These are phyloP conservation scores for Corylus heterophylla DNA, from an alignment of 306 rosid genomes.

Conservation along the genomic window DNA sequence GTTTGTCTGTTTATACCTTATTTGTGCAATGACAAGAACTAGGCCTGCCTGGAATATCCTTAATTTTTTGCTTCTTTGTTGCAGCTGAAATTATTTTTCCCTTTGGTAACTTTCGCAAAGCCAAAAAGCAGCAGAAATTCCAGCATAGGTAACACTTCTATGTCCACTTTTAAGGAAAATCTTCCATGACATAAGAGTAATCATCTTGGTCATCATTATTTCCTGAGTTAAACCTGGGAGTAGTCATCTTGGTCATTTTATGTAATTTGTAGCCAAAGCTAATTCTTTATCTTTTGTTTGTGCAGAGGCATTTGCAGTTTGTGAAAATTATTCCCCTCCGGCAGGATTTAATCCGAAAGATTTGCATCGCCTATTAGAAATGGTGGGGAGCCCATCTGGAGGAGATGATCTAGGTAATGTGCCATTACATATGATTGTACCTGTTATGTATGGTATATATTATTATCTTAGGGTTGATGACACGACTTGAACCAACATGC, in stretches of 20 bases:
- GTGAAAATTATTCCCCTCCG: conserved; percentile 93
- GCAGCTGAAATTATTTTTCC: conserved; percentile 97
- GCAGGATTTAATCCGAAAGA: conserved; percentile 88
- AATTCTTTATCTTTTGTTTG: conserved; percentile 15
- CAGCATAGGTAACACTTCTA: conserved; percentile 67
- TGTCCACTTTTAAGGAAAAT: conserved; percentile 15
- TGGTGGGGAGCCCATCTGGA: conserved; percentile 96
- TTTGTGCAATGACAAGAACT: conserved; percentile 12
- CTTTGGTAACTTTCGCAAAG: conserved; percentile 83
- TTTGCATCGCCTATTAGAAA: conserved; percentile 82
- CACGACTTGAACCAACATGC: no score
- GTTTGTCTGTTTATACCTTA: background rate
- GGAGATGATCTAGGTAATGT: conserved; percentile 79
- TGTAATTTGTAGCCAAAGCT: conserved; percentile 9
- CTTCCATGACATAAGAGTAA: conserved; percentile 5
- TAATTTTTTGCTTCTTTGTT: conserved; percentile 26
- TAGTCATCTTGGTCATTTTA: background rate
- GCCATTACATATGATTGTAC: background rate
- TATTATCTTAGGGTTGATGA: no score
- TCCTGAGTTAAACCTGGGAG: background rate
- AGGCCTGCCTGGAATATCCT: conserved; percentile 8
- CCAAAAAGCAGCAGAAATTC: conserved; percentile 96
- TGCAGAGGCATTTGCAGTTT: conserved; percentile 97
- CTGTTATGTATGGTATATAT: background rate
- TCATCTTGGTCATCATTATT: background rate